phyloP scores from a whole-genome alignment of 371 early-diverging fungal genomes.

The Coemansia sp. region DNA sequence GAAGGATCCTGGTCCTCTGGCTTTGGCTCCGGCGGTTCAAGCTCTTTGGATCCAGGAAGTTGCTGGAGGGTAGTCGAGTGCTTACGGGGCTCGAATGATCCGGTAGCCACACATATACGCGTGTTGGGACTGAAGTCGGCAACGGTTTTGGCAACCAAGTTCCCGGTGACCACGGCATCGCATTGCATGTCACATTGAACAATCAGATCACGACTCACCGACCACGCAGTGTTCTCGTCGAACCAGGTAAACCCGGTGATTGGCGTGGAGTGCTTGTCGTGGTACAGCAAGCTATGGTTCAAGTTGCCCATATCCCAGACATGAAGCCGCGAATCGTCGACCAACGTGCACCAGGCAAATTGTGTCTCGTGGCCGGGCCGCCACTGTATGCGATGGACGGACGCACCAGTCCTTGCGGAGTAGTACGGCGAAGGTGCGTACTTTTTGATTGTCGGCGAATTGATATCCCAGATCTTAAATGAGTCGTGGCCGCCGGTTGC shows the following conservation, averaged over 20 bases:
- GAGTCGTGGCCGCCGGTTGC: conserved; percentile 48
- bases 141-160: conserved; percentile 22
- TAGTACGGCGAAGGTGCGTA: conserved; percentile 23
- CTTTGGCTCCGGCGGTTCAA: background rate
- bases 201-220: conserved; percentile 24
- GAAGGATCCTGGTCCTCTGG: background rate
- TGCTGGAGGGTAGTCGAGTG: background rate
- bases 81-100: conserved; percentile 4
- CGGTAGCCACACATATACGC: conserved; percentile 30
- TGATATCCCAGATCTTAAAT: conserved; percentile 44
- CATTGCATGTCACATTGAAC: conserved; percentile 44
- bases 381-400: conserved; percentile 43
- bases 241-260: conserved; percentile 45
- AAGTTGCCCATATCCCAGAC: conserved; percentile 51
- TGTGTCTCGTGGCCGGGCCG: conserved; percentile 51
- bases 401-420: conserved; percentile 27
- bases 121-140: conserved; percentile 32
- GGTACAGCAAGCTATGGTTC: conserved; percentile 44
- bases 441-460: conserved; percentile 15
- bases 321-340: conserved; percentile 26
- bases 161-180: conserved; percentile 32
- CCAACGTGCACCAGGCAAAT: conserved; percentile 41
- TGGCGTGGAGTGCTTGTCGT: conserved; percentile 36
- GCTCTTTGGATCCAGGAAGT: background rate
- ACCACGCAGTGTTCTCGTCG: conserved; percentile 45